A percentile compares a stretch with the other conserved stretches of the same genome.
These are phyloP conservation scores for Candida sp. DNA, from an alignment of 1,139 yeast species.

Conservation along the genomic window DNA sequence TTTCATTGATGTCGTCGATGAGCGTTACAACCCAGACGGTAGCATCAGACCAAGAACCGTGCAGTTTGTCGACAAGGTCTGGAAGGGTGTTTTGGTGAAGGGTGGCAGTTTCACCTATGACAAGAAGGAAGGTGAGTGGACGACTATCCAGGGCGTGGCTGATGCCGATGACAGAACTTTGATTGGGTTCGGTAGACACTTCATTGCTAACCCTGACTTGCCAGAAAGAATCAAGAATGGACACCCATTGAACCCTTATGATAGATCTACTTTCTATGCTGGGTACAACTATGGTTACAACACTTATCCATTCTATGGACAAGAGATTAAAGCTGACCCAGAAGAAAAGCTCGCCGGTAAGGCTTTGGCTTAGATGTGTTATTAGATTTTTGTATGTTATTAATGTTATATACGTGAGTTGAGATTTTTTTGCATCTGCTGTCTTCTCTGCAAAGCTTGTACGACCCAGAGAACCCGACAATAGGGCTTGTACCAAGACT, in stretches of 20 bases:
- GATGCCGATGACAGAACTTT: conserved; percentile 40
- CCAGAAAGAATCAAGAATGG: conserved; percentile 49
- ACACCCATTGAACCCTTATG: conserved; percentile 34
- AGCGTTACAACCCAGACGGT: conserved; percentile 21
- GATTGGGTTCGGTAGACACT: conserved; percentile 51
- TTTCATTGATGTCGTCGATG: conserved; percentile 57
- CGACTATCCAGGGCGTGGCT: conserved; percentile 23
- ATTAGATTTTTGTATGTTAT: background rate
- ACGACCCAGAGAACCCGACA: no score
- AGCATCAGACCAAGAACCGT: conserved; percentile 15
- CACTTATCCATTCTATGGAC: conserved; percentile 18
- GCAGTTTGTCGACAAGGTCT: conserved; percentile 39
- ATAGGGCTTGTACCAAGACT: no score
- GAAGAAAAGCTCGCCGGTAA: conserved; percentile 17
- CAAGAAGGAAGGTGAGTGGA: conserved; percentile 20
- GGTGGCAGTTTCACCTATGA: conserved; percentile 47
- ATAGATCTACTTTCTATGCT: conserved; percentile 27
- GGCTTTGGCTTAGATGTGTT: conserved; percentile 11
- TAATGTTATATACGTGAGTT: background rate
- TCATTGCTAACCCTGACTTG: conserved; percentile 58
- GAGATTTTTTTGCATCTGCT: background rate
- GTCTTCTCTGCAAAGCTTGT: no score
- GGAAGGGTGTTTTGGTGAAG: conserved; percentile 53
- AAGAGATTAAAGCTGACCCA: conserved; percentile 16
- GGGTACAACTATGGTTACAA: conserved; percentile 28